These are phyloP conservation scores for Aspergillus sp. DNA, from an alignment of 2,329 filamentous ascomycete genomes.

Conservation along the genomic window DNA sequence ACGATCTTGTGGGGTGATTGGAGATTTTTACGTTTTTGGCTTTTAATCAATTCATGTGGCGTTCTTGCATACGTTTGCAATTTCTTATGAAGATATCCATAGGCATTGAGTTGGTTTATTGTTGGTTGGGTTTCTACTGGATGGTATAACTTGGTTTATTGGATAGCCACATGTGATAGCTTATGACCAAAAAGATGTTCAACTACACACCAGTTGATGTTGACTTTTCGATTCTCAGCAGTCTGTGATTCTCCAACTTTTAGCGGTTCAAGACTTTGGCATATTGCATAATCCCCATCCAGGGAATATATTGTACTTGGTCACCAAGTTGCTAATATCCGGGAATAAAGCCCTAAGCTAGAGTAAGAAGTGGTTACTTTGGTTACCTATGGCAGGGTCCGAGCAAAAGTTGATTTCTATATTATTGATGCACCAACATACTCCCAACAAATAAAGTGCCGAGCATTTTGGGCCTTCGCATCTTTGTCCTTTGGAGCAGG, in stretches of 20 bases:
- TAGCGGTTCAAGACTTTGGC: not conserved
- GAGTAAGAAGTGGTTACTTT: not conserved
- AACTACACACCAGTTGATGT: not conserved
- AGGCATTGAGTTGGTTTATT: slow-evolving; percentile 1
- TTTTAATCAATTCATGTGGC: not conserved
- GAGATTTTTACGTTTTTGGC: slow-evolving; percentile 1
- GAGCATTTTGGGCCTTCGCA: slow-evolving; percentile 1
- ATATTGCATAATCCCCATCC: not conserved
- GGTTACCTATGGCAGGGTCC: not conserved
- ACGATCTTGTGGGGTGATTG: slow-evolving; percentile 54
- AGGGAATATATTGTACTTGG: too few relatives aligned
- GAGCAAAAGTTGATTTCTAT: slow-evolving; percentile 10
- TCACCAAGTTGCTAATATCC: too few relatives aligned
- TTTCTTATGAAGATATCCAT: not conserved
- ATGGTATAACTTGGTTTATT: slow-evolving; percentile 1
- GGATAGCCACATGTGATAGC: not conserved
- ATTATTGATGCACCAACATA: slow-evolving; percentile 31
- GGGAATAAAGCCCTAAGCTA: not conserved
- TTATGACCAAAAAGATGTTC: not conserved
- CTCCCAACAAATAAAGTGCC: slow-evolving; percentile 40
- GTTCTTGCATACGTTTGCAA: not conserved
- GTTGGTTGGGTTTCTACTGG: not conserved
- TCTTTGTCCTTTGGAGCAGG: not conserved
- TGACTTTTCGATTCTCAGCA: not conserved
- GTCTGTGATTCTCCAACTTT: not conserved